Base-by-base conservation (phyloP, 331 rosid genomes). In the Dryas integrifolia region DNA sequence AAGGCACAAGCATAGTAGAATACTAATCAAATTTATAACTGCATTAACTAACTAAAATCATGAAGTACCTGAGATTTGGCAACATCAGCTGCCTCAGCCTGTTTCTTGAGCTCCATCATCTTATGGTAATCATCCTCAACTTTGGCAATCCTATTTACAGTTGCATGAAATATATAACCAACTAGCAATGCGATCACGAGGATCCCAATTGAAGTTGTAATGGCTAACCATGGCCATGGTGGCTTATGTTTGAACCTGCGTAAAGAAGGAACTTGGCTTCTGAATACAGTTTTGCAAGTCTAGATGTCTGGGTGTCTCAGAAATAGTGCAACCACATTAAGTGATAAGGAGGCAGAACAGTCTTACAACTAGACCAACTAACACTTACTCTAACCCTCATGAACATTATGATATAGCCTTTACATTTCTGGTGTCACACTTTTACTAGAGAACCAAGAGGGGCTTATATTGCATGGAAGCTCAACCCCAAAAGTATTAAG, bases 181-280 rank as follows among this genome's bases (percentile, higher is more conserved):
- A 87, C 58, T 77, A 88, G 93, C 71, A 87, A 81, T 24, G 93
- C 93, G 82, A 95, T 95, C 69, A 86, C 75, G 30, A 89, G 91
- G 76, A 85, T 77, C 30, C 93, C 93, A 80, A 88, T 6, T 51
- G 96, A 86, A 59, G 96, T 85, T 51, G 85, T 66, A 63, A 87
- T 84, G 48, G 92, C 96, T 68, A 88, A 57, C 96, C 90, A 86
- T 18, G 92, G 96, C 96, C 87, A 89, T 1, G 93, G 96, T 44
- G 95, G 90, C 77, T 79, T 95, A 76, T 89, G 93, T 73, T 95
- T 95, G 85, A 95, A 95, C 83, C 99, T 94, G 89, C 67, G 50
- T 52, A 72, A 74, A 70, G 76, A 84, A 67, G 72, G 62, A 69
- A 57, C 72, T 67, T 69, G 7, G 64, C 59, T 61, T 73, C 79